These are phyloP conservation scores for Thalassiosira hispida DNA, from an alignment of 352 stramenopile species.

Conservation along the genomic window DNA sequence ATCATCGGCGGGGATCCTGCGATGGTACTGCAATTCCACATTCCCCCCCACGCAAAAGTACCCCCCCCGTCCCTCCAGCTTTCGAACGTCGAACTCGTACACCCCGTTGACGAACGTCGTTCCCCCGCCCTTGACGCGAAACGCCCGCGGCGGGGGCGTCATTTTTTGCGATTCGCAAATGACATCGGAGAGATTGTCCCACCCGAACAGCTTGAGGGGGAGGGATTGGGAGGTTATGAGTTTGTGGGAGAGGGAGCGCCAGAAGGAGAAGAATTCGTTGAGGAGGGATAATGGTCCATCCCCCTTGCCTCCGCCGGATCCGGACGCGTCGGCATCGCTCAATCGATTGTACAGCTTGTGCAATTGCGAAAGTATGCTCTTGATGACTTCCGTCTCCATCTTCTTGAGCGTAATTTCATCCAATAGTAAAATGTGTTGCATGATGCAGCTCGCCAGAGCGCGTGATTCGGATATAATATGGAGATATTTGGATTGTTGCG, in stretches of 20 bases:
- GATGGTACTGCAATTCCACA: conserved; percentile 66
- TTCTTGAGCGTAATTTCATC: conserved; percentile 75
- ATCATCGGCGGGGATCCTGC: conserved; percentile 30
- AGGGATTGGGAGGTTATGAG: conserved; percentile 91
- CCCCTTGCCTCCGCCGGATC: conserved; percentile 7
- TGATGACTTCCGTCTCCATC: conserved; percentile 61
- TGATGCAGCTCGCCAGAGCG: conserved; percentile 53
- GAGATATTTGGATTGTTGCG: conserved; percentile 27
- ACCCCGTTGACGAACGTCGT: conserved; percentile 91
- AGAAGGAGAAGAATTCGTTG: conserved; percentile 80
- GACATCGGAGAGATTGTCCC: conserved; percentile 93
- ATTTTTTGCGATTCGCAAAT: conserved; percentile 88
- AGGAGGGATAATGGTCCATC: conserved; percentile 8
- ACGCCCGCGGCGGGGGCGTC: conserved; percentile 88
- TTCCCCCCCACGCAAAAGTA: no score
- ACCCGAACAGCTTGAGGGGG: conserved; percentile 92
- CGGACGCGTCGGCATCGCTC: no score
- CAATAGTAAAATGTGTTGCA: conserved; percentile 62
- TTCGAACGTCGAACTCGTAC: conserved; percentile 88
- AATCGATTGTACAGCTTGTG: conserved; percentile 68
- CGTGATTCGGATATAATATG: conserved; percentile 6
- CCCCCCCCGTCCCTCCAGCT: not conserved
- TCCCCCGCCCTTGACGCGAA: conserved; percentile 91
- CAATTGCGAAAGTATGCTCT: conserved; percentile 57
- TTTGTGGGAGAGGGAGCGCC: conserved; percentile 63